Evolutionary conservation across 2,329 filamentous ascomycete genomes (phyloP).

Genomic region (Tolypocladium ophioglossoides): DNA sequence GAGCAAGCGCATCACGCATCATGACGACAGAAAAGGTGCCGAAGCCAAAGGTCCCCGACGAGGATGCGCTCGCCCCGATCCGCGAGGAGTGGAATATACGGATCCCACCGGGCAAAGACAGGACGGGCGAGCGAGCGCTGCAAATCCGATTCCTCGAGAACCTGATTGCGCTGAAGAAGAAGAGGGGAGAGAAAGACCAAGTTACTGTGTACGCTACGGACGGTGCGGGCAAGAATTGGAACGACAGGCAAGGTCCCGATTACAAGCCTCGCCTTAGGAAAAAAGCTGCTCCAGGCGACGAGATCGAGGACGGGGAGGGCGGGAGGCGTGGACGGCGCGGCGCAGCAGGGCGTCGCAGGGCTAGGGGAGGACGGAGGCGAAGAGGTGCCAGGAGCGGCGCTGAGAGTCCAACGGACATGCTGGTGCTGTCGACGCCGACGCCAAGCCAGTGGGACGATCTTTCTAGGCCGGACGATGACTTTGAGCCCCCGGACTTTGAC

Average conservation of each 20-base stretch:
- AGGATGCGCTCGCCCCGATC: constrained; percentile 26
- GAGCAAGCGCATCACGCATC: constrained; percentile 56
- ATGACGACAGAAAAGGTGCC: constrained; percentile 42
- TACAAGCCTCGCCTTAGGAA: constrained; percentile 22
- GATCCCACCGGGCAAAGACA: constrained; percentile 33
- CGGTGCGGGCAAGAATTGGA: constrained; percentile 28
- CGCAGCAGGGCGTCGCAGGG: constrained; percentile 9
- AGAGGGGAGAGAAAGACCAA: constrained; percentile 52
- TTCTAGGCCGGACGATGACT: constrained; percentile 12
- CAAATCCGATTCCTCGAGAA: constrained; percentile 52
- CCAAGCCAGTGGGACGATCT: constrained; percentile 24
- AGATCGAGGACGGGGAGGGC: constrained; percentile 13
- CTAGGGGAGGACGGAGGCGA: constrained; percentile 9
- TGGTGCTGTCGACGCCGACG: constrained; percentile 21
- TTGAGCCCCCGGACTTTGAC: constrained; percentile 8
- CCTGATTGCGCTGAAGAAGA: constrained; percentile 53
- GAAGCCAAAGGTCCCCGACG: constrained; percentile 28
- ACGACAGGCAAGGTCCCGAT: constrained; percentile 30
- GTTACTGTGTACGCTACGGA: constrained; percentile 49
- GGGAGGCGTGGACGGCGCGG: not conserved
- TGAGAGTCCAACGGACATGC: not conserved
- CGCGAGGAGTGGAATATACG: constrained; percentile 32
- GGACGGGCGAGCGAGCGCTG: constrained; percentile 35
- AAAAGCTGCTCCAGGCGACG: constrained; percentile 5
- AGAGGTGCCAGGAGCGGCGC: constrained; percentile 6